Evolutionary conservation across 352 stramenopile species (phyloP).

Genomic region (Pythium dissotocum): DNA sequence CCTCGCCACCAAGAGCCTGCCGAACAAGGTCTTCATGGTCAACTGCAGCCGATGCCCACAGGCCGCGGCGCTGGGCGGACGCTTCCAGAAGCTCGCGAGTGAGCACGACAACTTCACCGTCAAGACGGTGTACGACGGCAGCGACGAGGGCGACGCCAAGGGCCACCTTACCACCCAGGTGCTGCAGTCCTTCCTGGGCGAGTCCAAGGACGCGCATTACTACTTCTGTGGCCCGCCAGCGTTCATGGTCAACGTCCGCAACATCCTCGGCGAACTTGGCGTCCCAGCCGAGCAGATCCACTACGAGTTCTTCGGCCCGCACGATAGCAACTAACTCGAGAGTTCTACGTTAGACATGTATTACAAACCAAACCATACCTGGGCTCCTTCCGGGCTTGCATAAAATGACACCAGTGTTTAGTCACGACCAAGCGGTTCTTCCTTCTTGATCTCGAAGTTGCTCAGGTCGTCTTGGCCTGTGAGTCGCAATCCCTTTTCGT

Average conservation of each 20-base stretch:
- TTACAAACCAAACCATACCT: not conserved
- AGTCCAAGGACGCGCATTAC: constrained; percentile 38
- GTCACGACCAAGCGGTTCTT: constrained; percentile 12
- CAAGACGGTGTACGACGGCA: constrained; percentile 35
- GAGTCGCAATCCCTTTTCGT: constrained; percentile 96
- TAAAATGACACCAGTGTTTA: constrained; percentile 2
- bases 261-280: constrained; percentile 39
- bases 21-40: constrained; percentile 44
- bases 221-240: constrained; percentile 62
- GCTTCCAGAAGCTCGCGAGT: constrained; percentile 34
- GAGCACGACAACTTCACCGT: constrained; percentile 38
- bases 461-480: constrained; percentile 71
- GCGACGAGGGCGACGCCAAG: constrained; percentile 16
- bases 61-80: constrained; percentile 35
- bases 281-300: constrained; percentile 44
- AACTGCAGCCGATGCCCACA: constrained; percentile 45
- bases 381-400: not conserved
- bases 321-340: constrained; percentile 35
- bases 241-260: constrained; percentile 52
- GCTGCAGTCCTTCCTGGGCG: constrained; percentile 34
- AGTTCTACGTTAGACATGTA: constrained; percentile 18
- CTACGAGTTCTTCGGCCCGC: constrained; percentile 68
- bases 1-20: constrained; percentile 28
- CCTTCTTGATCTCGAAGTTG: constrained; percentile 69
- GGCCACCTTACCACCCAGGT: constrained; percentile 34